Conservation (phyloP, 768 basidiomycete species). For the Xerocomellus dryophilus region DNA sequence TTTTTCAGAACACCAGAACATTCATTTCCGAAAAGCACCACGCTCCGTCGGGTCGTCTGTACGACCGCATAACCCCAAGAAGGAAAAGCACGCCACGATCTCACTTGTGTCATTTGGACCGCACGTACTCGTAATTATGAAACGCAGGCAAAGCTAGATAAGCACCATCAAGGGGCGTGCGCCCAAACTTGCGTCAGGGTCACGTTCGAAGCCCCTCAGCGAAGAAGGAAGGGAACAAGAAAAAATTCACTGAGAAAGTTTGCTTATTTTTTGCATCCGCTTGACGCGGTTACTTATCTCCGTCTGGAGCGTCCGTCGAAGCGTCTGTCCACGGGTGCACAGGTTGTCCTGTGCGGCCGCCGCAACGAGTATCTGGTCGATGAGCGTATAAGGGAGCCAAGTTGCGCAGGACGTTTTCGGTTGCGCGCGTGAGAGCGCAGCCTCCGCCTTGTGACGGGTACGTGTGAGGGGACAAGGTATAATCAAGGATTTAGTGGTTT, state of each 20-base stretch:
- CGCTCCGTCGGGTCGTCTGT: not conserved
- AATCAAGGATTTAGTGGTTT: conserved; percentile 9
- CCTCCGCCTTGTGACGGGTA: conserved; percentile 49
- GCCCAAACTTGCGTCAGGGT: not conserved
- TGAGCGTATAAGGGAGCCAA: conserved; percentile 80
- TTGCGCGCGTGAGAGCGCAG: conserved; percentile 48
- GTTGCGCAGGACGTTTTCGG: conserved; percentile 57
- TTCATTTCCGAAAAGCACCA: conserved; percentile 12
- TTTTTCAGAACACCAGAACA: conserved; percentile 5
- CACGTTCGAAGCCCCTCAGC: not conserved
- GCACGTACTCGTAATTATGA: conserved; percentile 5
- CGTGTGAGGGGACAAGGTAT: not conserved
- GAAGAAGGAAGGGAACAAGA: not conserved
- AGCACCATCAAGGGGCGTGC: not conserved
- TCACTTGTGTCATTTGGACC: conserved; percentile 1
- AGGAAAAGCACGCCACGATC: conserved; percentile 2
- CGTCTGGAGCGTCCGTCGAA: conserved; percentile 51
- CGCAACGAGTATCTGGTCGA: conserved; percentile 77
- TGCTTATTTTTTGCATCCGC: conserved; percentile 64
- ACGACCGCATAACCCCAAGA: conserved; percentile 6
- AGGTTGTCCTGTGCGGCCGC: conserved; percentile 52
- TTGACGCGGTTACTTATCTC: conserved; percentile 64
- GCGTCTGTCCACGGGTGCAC: conserved; percentile 38
- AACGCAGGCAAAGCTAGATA: conserved; percentile 3
- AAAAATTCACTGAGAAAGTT: conserved; percentile 26